A percentile compares a stretch with the other conserved stretches of the same genome.
phyloP scores from a whole-genome alignment of 345 rosid species.

The Raphanus sativus region DNA sequence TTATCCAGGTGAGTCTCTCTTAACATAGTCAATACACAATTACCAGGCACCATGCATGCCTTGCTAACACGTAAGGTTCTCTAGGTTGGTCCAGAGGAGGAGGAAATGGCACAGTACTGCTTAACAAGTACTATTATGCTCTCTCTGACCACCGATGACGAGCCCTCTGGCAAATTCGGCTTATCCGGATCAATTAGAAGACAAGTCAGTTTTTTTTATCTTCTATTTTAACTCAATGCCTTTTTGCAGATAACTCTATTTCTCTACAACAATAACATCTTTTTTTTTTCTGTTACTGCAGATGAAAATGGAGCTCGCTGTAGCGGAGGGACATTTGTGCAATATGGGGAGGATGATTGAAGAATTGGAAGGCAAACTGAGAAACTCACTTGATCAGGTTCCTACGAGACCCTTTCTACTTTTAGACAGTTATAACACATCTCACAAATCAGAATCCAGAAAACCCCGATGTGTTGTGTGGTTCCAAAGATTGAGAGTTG shows the following conservation, averaged over 20 bases:
- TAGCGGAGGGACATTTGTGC: slow-evolving; percentile 90
- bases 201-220: slow-evolving; percentile 56
- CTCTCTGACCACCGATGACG: slow-evolving; percentile 83
- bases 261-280: neutral
- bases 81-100: slow-evolving; percentile 90
- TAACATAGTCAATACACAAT: slow-evolving; percentile 4
- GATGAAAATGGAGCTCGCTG: slow-evolving; percentile 88
- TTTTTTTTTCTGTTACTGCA: neutral
- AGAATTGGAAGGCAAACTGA: slow-evolving; percentile 93
- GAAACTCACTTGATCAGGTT: slow-evolving; percentile 96
- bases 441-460: neutral
- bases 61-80: too few species aligned
- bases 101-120: slow-evolving; percentile 77
- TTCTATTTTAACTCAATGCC: neutral
- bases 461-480: neutral
- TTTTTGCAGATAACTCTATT: neutral
- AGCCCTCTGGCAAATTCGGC: slow-evolving; percentile 71
- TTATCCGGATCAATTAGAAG: slow-evolving; percentile 96
- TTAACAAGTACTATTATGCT: slow-evolving; percentile 96
- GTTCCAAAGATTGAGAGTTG: neutral
- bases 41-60: neutral
- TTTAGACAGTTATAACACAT: neutral
- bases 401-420: neutral
- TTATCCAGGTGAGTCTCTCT: slow-evolving; percentile 60
- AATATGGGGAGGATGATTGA: slow-evolving; percentile 99